These are phyloP conservation scores for Hericium erinaceus DNA, from an alignment of 768 basidiomycete genomes.

Conservation along the genomic window DNA sequence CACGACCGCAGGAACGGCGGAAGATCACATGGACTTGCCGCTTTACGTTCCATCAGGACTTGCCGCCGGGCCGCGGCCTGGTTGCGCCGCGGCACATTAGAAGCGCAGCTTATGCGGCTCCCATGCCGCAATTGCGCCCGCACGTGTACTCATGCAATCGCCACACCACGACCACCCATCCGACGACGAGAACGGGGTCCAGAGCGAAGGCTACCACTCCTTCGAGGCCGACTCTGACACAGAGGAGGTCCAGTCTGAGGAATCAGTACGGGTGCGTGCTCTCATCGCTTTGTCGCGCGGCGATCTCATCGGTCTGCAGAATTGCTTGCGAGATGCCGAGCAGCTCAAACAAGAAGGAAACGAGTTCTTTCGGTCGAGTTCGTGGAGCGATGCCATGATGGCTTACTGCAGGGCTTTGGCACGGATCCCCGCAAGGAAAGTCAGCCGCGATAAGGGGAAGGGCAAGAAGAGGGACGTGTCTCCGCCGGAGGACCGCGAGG, in stretches of 20 bases:
- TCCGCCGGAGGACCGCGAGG: constrained; percentile 15
- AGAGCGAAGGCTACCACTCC: neutral
- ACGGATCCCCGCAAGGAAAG: constrained; percentile 44
- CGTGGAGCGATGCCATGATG: constrained; percentile 63
- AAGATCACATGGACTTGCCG: neutral
- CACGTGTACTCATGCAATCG: neutral
- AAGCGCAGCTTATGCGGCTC: neutral
- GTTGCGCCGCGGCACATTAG: neutral
- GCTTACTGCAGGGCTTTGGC: constrained; percentile 64
- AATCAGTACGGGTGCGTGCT: constrained; percentile 5
- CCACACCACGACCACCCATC: neutral
- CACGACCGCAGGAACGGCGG: too few relatives aligned
- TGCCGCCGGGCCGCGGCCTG: neutral
- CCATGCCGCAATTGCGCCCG: too few relatives aligned
- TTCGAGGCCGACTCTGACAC: neutral
- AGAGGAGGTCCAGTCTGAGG: constrained; percentile 2
- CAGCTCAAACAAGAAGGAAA: constrained; percentile 73
- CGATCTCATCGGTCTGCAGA: constrained; percentile 21
- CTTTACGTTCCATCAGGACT: neutral
- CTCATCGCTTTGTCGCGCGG: neutral
- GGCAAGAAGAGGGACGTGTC: constrained; percentile 12
- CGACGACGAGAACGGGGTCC: neutral
- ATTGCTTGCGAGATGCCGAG: constrained; percentile 40
- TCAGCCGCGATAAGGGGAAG: constrained; percentile 13
- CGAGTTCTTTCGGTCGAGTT: constrained; percentile 50